phyloP scores from a whole-genome alignment of 768 basidiomycete genomes.

The Paxillus involutus region DNA sequence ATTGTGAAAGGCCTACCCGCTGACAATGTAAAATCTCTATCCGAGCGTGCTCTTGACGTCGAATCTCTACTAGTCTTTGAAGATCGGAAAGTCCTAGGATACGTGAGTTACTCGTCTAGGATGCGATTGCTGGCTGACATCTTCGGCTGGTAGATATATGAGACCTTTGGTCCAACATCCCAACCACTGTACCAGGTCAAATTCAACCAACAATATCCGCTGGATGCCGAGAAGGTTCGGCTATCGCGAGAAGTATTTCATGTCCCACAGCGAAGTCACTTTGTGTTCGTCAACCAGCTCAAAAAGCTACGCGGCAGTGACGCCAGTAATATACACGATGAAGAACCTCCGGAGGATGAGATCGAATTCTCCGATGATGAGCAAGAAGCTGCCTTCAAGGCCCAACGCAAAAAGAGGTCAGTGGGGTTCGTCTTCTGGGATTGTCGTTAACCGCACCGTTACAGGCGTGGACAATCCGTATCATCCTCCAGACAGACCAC shows the following conservation, averaged over 20 bases:
- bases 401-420: constrained; percentile 58
- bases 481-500: constrained; percentile 56
- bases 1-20: constrained; percentile 67
- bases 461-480: constrained; percentile 54
- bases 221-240: constrained; percentile 55
- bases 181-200: constrained; percentile 89
- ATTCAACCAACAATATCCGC: constrained; percentile 65
- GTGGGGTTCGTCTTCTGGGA: constrained; percentile 17
- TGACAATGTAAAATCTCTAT: constrained; percentile 42
- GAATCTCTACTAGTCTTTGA: constrained; percentile 90
- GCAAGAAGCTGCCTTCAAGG: constrained; percentile 73
- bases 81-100: constrained; percentile 87
- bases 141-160: constrained; percentile 62
- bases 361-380: constrained; percentile 97
- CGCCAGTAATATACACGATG: constrained; percentile 92
- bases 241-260: constrained; percentile 75
- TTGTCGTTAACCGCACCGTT: constrained; percentile 2
- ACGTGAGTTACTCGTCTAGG: constrained; percentile 51
- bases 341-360: constrained; percentile 89
- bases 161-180: constrained; percentile 93
- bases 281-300: constrained; percentile 79
- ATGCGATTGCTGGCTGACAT: constrained; percentile 12
- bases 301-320: constrained; percentile 81
- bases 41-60: constrained; percentile 73
- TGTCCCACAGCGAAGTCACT: constrained; percentile 74